Evolutionary conservation across 768 basidiomycete genomes (phyloP).

Genomic region (Cytidiella melzeri): DNA sequence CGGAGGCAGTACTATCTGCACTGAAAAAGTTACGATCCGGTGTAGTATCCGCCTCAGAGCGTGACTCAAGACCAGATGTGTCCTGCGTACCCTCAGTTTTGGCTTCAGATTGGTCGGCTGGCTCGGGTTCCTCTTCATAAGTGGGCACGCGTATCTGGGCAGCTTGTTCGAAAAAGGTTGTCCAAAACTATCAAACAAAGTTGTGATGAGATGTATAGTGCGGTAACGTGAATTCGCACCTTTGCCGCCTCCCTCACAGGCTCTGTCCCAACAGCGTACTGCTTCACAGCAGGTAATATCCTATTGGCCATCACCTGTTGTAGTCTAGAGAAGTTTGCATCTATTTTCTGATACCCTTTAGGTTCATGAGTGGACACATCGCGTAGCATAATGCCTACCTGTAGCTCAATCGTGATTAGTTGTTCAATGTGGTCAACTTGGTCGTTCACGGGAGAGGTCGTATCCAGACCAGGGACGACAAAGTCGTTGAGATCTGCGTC

Average conservation of each 20-base stretch:
- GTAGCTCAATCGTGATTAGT: constrained; percentile 85
- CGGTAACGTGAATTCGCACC: constrained; percentile 37
- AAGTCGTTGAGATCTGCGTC: constrained; percentile 58
- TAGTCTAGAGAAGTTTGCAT: constrained; percentile 88
- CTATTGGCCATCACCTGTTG: constrained; percentile 78
- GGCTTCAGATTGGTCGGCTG: constrained; percentile 20
- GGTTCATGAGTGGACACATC: neutral
- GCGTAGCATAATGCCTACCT: constrained; percentile 38
- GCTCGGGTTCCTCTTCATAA: constrained; percentile 50
- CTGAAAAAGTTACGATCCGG: constrained; percentile 24
- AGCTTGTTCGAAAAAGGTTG: constrained; percentile 91
- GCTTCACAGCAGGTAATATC: constrained; percentile 83
- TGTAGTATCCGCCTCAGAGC: constrained; percentile 15
- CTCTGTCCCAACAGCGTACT: constrained; percentile 81
- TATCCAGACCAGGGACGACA: constrained; percentile 66
- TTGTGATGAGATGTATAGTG: neutral
- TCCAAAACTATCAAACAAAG: constrained; percentile 71
- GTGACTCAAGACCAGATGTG: constrained; percentile 12
- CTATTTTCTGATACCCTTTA: constrained; percentile 58
- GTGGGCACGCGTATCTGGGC: constrained; percentile 82
- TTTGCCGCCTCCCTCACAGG: constrained; percentile 88
- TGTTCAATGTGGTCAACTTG: constrained; percentile 97
- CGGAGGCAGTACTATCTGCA: constrained; percentile 46
- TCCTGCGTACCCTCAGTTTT: constrained; percentile 17
- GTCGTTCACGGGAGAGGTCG: constrained; percentile 58